Conservation (phyloP, 805 yeast species). For the Zygoascus biomembranicola region DNA sequence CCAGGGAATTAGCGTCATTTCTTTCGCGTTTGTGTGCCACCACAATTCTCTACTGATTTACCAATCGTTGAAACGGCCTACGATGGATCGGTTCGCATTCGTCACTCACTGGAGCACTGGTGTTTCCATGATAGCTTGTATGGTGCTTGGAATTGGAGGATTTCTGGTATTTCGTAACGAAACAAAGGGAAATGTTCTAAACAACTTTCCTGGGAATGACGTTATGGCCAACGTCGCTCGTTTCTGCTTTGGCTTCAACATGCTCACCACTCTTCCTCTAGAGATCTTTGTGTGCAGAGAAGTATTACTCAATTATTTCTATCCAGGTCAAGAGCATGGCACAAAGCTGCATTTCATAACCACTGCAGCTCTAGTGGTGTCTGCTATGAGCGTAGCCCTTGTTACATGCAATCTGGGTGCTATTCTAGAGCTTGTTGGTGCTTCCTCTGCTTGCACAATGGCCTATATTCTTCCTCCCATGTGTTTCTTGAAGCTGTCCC, state of each 20-base stretch:
- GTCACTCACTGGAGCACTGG: constrained; percentile 80
- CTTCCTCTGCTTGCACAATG: constrained; percentile 85
- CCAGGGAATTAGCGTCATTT: constrained; percentile 89
- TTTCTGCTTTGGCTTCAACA: constrained; percentile 81
- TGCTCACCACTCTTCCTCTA: constrained; percentile 85
- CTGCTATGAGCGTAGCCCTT: constrained; percentile 69
- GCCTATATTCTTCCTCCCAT: constrained; percentile 88
- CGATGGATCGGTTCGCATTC: constrained; percentile 62
- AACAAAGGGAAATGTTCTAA: constrained; percentile 81
- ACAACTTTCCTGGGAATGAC: constrained; percentile 76
- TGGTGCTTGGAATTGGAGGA: constrained; percentile 72
- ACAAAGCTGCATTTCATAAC: constrained; percentile 45
- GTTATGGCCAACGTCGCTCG: constrained; percentile 76
- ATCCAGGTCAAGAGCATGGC: constrained; percentile 22
- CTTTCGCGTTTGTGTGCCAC: constrained; percentile 93
- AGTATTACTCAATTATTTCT: constrained; percentile 59
- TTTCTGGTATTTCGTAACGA: constrained; percentile 62
- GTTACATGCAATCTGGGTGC: constrained; percentile 85
- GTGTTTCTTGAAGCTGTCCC: constrained; percentile 63
- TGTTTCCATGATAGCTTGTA: constrained; percentile 72
- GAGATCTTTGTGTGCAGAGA: constrained; percentile 89
- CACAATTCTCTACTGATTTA: constrained; percentile 88
- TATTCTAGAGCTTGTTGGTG: constrained; percentile 81
- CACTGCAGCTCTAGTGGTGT: constrained; percentile 56
- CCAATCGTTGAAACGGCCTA: constrained; percentile 70